These are phyloP conservation scores for Picea glauca DNA, from an alignment of 75 land plant genomes.

Conservation along the genomic window DNA sequence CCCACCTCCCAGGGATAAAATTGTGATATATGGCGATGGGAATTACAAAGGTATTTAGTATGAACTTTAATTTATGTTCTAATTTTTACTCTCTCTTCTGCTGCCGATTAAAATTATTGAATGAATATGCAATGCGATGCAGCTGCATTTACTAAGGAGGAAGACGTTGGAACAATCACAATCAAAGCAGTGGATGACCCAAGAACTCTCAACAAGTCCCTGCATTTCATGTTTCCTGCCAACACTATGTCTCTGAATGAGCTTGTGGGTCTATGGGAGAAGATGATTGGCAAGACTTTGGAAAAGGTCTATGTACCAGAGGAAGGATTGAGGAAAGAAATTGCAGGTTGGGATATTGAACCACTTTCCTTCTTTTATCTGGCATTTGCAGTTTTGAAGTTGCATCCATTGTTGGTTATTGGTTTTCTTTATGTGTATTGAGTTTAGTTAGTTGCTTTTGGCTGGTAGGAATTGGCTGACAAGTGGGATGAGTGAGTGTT, in stretches of 20 bases:
- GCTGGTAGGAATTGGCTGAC: no score
- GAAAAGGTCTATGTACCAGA: constrained; percentile 12
- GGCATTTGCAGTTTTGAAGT: no score
- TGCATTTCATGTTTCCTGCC: constrained; percentile 22
- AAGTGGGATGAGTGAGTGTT: no score
- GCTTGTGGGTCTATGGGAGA: constrained; percentile 27
- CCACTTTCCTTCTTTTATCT: no score
- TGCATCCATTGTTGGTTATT: no score
- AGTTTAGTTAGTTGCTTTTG: no score
- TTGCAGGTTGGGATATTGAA: no score
- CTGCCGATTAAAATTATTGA: neutral
- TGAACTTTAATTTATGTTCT: neutral
- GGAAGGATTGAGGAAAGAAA: constrained; percentile 10
- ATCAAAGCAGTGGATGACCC: constrained; percentile 25
- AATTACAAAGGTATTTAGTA: constrained; percentile 19
- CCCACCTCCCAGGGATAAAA: constrained; percentile 31
- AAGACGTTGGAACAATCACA: constrained; percentile 23
- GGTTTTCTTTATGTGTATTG: no score
- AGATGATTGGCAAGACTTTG: constrained; percentile 19
- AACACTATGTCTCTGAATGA: constrained; percentile 20
- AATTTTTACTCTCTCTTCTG: neutral
- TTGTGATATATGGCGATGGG: constrained; percentile 38
- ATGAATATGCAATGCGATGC: neutral
- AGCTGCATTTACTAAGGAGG: constrained; percentile 10
- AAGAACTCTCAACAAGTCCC: constrained; percentile 22